A percentile compares a stretch with the other conserved stretches of the same genome.
Evolutionary conservation across 108 stramenopile species (phyloP).

Genomic region (Mediolabrus comicus): DNA sequence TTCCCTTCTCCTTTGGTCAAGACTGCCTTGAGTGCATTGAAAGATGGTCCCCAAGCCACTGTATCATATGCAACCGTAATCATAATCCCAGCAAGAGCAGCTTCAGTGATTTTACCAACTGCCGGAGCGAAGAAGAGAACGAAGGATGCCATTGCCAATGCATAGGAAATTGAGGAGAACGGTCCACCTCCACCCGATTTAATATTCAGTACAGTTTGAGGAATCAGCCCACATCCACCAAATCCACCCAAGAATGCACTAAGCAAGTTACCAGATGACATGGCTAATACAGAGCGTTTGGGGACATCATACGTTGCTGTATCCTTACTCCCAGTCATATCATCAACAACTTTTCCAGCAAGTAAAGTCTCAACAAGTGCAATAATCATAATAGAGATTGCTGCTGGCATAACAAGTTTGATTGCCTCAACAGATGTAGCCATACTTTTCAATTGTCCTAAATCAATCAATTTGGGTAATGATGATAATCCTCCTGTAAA

Average conservation of each 20-base stretch:
- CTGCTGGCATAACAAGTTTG: slow-evolving; percentile 29
- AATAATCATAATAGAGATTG: slow-evolving; percentile 42
- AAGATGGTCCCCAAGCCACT: slow-evolving; percentile 20
- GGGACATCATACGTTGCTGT: slow-evolving; percentile 21
- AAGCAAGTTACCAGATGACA: slow-evolving; percentile 27
- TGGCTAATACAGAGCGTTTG: slow-evolving; percentile 26
- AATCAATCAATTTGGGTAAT: slow-evolving; percentile 11
- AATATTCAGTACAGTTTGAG: slow-evolving; percentile 48
- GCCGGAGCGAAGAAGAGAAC: slow-evolving; percentile 30
- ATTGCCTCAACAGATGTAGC: slow-evolving; percentile 10
- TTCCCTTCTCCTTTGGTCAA: slow-evolving; percentile 4
- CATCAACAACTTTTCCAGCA: slow-evolving; percentile 40
- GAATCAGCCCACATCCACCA: slow-evolving; percentile 49
- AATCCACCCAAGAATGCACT: slow-evolving; percentile 44
- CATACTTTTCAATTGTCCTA: slow-evolving; percentile 8
- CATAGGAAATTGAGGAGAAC: slow-evolving; percentile 32
- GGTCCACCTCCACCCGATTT: slow-evolving; percentile 39
- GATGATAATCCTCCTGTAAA: slow-evolving; percentile 39
- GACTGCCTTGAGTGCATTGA: slow-evolving; percentile 12
- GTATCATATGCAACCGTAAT: slow-evolving; percentile 37
- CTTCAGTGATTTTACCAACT: slow-evolving; percentile 29
- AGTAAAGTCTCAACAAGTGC: slow-evolving; percentile 43
- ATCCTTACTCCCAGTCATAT: slow-evolving; percentile 11
- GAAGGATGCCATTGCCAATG: slow-evolving; percentile 38
- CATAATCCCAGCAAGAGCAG: slow-evolving; percentile 44